Percentiles rank a stretch among this genome's conserved stretches.
Evolutionary conservation across 768 basidiomycete genomes (phyloP).

Genomic region (Mycena kentingensis): DNA sequence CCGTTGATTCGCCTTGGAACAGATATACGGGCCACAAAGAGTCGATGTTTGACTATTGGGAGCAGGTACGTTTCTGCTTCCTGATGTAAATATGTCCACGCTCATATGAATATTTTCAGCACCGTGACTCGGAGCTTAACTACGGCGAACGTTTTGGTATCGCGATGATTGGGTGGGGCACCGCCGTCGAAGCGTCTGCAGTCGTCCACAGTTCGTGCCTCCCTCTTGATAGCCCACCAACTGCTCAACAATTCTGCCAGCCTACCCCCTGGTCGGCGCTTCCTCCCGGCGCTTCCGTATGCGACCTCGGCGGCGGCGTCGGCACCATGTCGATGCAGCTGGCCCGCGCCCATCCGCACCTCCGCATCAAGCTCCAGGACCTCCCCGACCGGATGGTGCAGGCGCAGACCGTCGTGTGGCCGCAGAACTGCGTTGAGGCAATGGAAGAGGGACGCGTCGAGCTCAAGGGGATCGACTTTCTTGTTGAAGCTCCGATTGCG

Average conservation of each 20-base stretch:
- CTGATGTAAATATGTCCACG: neutral
- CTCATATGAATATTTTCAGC: neutral
- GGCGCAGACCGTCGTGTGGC: constrained; percentile 32
- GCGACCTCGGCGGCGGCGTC: constrained; percentile 36
- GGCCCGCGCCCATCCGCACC: constrained; percentile 27
- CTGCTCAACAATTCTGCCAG: constrained; percentile 14
- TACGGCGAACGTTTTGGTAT: constrained; percentile 18
- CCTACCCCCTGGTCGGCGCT: constrained; percentile 31
- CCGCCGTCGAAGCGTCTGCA: constrained; percentile 14
- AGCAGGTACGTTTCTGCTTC: constrained; percentile 1
- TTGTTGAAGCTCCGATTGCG: constrained; percentile 36
- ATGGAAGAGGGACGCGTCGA: constrained; percentile 37
- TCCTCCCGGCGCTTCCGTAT: constrained; percentile 25
- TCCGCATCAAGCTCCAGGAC: constrained; percentile 33
- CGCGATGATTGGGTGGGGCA: constrained; percentile 21
- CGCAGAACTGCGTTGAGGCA: constrained; percentile 34
- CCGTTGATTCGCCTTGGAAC: constrained; percentile 17
- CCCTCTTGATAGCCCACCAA: neutral
- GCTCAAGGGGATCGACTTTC: constrained; percentile 43
- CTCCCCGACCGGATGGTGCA: constrained; percentile 26
- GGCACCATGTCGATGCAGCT: constrained; percentile 30
- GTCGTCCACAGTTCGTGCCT: constrained; percentile 11
- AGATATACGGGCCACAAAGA: constrained; percentile 9
- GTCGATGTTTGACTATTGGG: constrained; percentile 22
- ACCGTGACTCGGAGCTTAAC: constrained; percentile 2